Conservation (phyloP, 78 protist species). For the Guillardia theta region DNA sequence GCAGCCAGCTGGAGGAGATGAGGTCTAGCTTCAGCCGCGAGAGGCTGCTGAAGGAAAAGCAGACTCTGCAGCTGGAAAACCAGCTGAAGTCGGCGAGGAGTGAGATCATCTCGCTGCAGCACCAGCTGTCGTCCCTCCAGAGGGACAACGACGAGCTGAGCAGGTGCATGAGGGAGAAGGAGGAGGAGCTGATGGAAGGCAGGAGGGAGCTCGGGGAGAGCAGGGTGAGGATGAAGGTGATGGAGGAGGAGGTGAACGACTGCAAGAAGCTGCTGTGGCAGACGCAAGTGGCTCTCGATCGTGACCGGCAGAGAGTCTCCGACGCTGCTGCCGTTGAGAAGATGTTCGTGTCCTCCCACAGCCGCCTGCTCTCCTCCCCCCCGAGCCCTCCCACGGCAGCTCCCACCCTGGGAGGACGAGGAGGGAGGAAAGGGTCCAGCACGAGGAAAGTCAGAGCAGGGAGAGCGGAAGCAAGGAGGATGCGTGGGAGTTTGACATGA, state of each 20-base stretch:
- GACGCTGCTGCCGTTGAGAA: neutral
- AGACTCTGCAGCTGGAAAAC: neutral
- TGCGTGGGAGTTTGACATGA: neutral
- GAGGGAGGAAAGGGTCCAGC: neutral
- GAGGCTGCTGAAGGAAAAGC: neutral
- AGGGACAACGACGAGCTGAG: neutral
- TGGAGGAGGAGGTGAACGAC: neutral
- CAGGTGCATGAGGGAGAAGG: neutral
- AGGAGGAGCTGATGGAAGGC: neutral
- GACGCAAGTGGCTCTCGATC: neutral
- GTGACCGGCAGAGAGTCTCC: neutral
- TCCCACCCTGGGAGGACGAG: neutral
- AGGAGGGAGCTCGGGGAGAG: neutral
- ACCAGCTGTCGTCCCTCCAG: neutral
- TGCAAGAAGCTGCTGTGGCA: neutral
- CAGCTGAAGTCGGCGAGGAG: neutral
- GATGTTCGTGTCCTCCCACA: neutral
- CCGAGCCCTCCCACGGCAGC: neutral
- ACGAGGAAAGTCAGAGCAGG: neutral
- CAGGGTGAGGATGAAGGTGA: neutral
- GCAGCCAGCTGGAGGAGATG: neutral
- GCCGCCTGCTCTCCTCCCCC: neutral
- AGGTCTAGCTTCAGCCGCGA: neutral
- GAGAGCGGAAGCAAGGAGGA: neutral
- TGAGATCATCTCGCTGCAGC: neutral